Percentiles rank a stretch among this genome's conserved stretches.
Evolutionary conservation across 805 yeast species (phyloP).

Genomic region (Saccharomycodes ludwigii): DNA sequence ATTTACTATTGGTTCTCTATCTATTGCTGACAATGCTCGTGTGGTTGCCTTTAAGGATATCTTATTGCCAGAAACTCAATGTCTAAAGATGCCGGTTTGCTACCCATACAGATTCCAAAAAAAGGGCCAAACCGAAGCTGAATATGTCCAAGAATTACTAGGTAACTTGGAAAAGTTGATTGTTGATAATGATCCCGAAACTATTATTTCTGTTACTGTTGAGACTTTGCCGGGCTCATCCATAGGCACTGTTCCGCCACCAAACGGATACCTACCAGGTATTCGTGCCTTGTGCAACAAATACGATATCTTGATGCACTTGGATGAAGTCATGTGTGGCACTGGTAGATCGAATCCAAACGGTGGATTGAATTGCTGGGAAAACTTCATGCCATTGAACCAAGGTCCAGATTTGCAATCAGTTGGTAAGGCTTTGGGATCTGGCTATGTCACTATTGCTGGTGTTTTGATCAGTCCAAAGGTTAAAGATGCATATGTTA

Average conservation of each 20-base stretch:
- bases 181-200: conserved; percentile 30
- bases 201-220: conserved; percentile 29
- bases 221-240: conserved; percentile 38
- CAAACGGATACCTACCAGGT: conserved; percentile 36
- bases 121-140: conserved; percentile 27
- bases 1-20: conserved; percentile 33
- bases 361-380: conserved; percentile 37
- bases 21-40: conserved; percentile 28
- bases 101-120: conserved; percentile 24
- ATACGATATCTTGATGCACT: conserved; percentile 35
- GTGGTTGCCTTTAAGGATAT: conserved; percentile 22
- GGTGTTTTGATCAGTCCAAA: conserved; percentile 31
- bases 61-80: conserved; percentile 14
- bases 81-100: conserved; percentile 20
- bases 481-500: conserved; percentile 24
- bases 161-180: conserved; percentile 31
- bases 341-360: conserved; percentile 32
- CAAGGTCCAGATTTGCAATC: conserved; percentile 35
- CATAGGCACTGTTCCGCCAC: conserved; percentile 32
- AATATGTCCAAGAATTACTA: conserved; percentile 27
- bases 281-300: conserved; percentile 35
- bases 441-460: conserved; percentile 38
- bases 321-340: conserved; percentile 49
- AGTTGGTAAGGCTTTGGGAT: conserved; percentile 38
- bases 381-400: conserved; percentile 26